Base-by-base conservation (phyloP, 2,329 filamentous ascomycete genomes). In the Byssothecium circinans region DNA sequence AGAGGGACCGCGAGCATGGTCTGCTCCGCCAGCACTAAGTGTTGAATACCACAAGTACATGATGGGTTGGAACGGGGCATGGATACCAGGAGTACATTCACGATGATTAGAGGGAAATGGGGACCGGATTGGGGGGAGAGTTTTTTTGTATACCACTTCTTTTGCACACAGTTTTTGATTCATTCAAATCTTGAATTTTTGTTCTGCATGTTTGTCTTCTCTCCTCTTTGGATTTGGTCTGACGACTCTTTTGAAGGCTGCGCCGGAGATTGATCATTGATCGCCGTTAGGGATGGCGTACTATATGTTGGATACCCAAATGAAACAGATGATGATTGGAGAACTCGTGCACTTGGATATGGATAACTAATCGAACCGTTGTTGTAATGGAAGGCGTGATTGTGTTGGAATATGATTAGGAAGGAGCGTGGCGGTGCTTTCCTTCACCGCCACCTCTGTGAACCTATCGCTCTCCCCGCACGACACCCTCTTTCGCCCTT, bases 1-100 rank as follows among this genome's bases (percentile, higher is more conserved):
- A 57, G 23, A 54, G 58, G 43, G 58, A 64, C 46, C 65, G 53
- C 34, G 53, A 61, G 52, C 60, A 63, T 38, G 56, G 55, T 25
- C 47, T 58, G 17, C 46, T 57, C n/a, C 49, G 50, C 22, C 41
- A 35, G n/a, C 45, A 50, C 39, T 58, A 56, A 35, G 20, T 22
- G 4, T 11, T 14, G 12, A n/a, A 29, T 38, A 20, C 35, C 43
- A 32, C 29, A 14, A 27, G 41, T 35, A 43, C 15, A 35, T 32
- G 18, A 36, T 19, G 15, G 32, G n/a, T 18, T n/a, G 18, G 12
- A 18, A 17, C 3, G 6, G 8, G 29, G 29, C 6, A 32, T 14
- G 14, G 5, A 15, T 30, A 14, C 3, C 18, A 11, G 38, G 22
- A 22, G 12, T 19, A 29, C 11, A 15, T 29, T 29, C 23, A 32